phyloP scores from a whole-genome alignment of 2,329 filamentous ascomycete genomes.

The Alternaria sp. region DNA sequence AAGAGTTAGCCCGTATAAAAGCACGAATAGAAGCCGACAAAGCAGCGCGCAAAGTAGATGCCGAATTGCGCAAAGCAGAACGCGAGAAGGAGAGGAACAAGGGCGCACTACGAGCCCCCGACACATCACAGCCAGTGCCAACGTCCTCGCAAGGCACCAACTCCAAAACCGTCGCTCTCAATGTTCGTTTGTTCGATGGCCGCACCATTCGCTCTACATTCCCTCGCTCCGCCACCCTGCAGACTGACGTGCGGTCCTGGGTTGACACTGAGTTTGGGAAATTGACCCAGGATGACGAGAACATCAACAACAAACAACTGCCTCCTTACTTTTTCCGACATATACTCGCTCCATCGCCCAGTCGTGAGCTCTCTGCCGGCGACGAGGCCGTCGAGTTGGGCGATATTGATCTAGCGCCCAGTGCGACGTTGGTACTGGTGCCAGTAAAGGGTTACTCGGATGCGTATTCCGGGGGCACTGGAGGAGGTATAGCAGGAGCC shows the following conservation, averaged over 20 bases:
- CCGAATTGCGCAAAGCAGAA: constrained; percentile 45
- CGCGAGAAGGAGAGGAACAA: constrained; percentile 28
- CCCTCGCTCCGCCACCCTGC: constrained; percentile 66
- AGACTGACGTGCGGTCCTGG: constrained; percentile 74
- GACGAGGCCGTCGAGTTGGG: constrained; percentile 75
- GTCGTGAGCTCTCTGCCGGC: constrained; percentile 71
- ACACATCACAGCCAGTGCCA: constrained; percentile 6
- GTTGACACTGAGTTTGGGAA: constrained; percentile 62
- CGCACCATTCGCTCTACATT: constrained; percentile 78
- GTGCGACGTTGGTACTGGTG: constrained; percentile 81
- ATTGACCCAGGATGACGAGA: constrained; percentile 27
- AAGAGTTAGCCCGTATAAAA: constrained; percentile 74
- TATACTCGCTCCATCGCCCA: constrained; percentile 78
- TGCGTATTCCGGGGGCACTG: constrained; percentile 58
- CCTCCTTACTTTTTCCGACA: constrained; percentile 83
- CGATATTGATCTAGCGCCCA: constrained; percentile 76
- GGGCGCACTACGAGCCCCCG: constrained; percentile 2
- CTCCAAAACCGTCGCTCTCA: constrained; percentile 57
- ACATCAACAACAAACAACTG: constrained; percentile 28
- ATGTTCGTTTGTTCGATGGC: constrained; percentile 84
- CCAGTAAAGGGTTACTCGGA: constrained; percentile 68
- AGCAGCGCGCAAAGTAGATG: constrained; percentile 62
- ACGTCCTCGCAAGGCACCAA: constrained; percentile 36
- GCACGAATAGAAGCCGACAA: constrained; percentile 80
- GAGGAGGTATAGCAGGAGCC: constrained; percentile 36